Conservation (phyloP, 192 early-diverging fungal species). For the Linderina pennispora region DNA sequence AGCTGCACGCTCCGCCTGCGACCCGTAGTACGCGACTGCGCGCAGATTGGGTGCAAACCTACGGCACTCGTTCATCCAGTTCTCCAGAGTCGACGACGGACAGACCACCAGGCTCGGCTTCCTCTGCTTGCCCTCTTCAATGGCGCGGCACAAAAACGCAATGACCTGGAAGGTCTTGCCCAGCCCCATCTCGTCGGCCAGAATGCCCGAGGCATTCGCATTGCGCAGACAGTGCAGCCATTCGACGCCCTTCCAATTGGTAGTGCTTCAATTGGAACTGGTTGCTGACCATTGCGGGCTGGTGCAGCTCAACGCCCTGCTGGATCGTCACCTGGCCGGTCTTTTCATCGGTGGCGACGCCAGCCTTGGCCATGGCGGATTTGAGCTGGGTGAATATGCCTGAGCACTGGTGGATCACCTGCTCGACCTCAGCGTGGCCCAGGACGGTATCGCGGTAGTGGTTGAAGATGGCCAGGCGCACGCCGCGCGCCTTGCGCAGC, state of each 20-base stretch:
- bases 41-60: conserved; percentile 56
- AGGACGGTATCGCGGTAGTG: conserved; percentile 39
- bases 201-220: conserved; percentile 69
- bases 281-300: conserved; percentile 59
- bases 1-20: conserved; percentile 48
- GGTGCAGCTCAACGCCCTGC: conserved; percentile 16
- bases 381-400: conserved; percentile 32
- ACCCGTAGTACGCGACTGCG: conserved; percentile 59
- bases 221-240: conserved; percentile 76
- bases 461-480: conserved; percentile 55
- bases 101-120: conserved; percentile 78
- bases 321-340: conserved; percentile 39
- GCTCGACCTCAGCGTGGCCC: conserved; percentile 44
- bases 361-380: conserved; percentile 22
- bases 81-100: conserved; percentile 82
- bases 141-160: conserved; percentile 56
- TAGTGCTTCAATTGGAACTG: conserved; percentile 70
- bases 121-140: conserved; percentile 14
- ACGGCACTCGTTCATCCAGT: conserved; percentile 86
- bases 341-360: conserved; percentile 28
- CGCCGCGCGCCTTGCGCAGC: conserved; percentile 49
- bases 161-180: conserved; percentile 94
- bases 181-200: conserved; percentile 82
- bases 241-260: conserved; percentile 80
- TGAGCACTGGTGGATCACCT: conserved; percentile 43